phyloP scores from a whole-genome alignment of 2,329 filamentous ascomycete genomes.

The Penicillium sp. region DNA sequence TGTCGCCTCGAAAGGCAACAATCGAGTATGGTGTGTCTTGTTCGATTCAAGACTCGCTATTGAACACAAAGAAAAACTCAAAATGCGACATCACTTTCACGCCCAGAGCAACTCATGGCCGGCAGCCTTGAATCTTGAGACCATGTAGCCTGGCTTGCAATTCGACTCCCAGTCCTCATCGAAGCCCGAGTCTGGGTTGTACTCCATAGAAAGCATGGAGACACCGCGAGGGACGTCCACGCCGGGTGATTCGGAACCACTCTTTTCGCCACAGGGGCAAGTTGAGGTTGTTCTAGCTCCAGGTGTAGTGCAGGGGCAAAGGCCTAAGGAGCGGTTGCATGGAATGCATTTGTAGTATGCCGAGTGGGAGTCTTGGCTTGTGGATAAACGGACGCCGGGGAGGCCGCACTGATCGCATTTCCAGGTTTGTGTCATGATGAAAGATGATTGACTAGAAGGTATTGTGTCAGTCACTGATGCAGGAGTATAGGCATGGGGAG shows the following conservation, averaged over 20 bases:
- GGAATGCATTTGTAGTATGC: slow-evolving; percentile 16
- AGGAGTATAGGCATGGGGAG: neutral
- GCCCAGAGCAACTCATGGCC: slow-evolving; percentile 5
- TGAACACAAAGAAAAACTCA: neutral
- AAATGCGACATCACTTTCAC: neutral
- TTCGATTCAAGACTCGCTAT: neutral
- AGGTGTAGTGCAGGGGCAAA: slow-evolving; percentile 14
- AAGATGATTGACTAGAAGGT: neutral
- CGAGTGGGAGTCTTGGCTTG: slow-evolving; percentile 1
- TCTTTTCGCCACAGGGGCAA: slow-evolving; percentile 6
- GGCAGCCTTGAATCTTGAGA: slow-evolving; percentile 10
- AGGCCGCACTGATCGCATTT: slow-evolving; percentile 11
- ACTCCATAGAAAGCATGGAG: neutral
- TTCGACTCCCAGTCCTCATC: slow-evolving; percentile 16
- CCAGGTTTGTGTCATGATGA: slow-evolving; percentile 8
- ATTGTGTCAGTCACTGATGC: neutral
- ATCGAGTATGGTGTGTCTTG: neutral
- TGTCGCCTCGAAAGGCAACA: neutral
- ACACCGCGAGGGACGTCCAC: neutral
- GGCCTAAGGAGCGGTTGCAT: slow-evolving; percentile 13
- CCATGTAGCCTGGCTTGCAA: slow-evolving; percentile 14
- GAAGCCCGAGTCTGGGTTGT: slow-evolving; percentile 8
- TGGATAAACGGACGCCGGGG: slow-evolving; percentile 10
- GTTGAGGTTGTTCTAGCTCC: slow-evolving; percentile 9
- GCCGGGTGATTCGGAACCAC: slow-evolving; percentile 1